Base-by-base conservation (phyloP, 345 rosid species). In the Pelargonium nanum region DNA sequence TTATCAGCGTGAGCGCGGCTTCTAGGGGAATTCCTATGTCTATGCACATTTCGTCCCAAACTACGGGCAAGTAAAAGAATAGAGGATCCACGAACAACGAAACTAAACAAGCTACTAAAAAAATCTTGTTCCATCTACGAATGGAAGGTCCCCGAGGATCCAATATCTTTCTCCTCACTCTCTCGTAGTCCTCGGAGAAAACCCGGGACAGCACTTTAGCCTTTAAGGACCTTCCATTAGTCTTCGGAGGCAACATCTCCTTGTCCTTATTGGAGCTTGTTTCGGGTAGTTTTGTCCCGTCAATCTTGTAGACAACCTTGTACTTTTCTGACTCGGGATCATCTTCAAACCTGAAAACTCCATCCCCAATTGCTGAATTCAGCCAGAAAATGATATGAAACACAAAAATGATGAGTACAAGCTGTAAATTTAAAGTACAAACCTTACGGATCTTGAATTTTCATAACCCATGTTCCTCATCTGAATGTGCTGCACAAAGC, bases 11-110 rank as follows among this genome's bases (percentile, higher is more conserved):
- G 19, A 90, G 93, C 61, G 65, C 48, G n/a, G 80, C 78, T 74
- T 82, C 86, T 22, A 87, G 83, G 10, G 77, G 78, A 30, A 61
- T 66, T 6, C 77, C 92, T 30, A 85, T 81, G 1, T 72, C 73
- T 34, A 90, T 85, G 75, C 97, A 90, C 4, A 69, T 68, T 64
- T 77, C 75, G 8, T 71, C 23, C 55, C 75, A 64, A 65, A 82
- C 86, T 52, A 61, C 52, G 0, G 93, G 93, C 73, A 87, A 72
- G 79, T 76, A 85, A 61, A 90, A 84, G 69, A 90, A 90, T 1
- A 90, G 71, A 66, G 97, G 95, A 56, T 90, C 97, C 0, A 87
- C 89, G 32, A 85, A 90, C 68, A 90, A 57, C 28, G 97, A 90
- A 64, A 87, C 75, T 61, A 90, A 63, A 66, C 89, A 80, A 32